Evolutionary conservation across 1,284 basidiomycete species (phyloP).

Genomic region (Cutaneotrichosporon daszewskae): DNA sequence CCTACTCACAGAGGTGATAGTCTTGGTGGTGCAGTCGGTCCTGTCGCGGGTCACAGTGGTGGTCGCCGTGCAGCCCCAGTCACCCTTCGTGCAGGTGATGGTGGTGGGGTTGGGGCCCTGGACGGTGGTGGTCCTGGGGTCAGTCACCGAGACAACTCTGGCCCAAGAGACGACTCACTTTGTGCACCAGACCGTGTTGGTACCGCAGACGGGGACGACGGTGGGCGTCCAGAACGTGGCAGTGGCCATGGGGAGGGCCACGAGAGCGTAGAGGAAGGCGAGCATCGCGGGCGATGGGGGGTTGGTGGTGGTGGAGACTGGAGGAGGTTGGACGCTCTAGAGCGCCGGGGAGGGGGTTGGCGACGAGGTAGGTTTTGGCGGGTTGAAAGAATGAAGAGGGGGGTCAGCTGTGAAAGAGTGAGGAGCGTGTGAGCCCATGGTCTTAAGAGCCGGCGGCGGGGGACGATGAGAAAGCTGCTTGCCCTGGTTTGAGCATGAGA

Average conservation of each 20-base stretch:
- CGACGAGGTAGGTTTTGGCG: no score
- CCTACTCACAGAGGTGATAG: neutral
- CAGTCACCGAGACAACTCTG: neutral
- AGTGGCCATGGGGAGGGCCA: neutral
- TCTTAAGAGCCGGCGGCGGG: no score
- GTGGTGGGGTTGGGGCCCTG: neutral
- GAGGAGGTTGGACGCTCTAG: no score
- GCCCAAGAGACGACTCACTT: neutral
- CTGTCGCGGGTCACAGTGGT: neutral
- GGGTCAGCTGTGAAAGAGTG: no score
- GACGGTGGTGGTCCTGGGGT: neutral
- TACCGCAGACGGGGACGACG: conserved; percentile 5
- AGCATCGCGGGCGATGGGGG: no score
- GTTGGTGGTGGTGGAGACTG: no score
- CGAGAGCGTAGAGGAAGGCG: neutral
- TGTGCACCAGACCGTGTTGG: neutral
- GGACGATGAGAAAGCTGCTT: no score
- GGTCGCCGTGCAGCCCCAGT: conserved; percentile 5
- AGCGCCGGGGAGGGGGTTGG: no score
- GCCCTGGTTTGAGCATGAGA: no score
- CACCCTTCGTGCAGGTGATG: neutral
- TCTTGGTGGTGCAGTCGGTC: conserved; percentile 1
- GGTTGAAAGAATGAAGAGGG: no score
- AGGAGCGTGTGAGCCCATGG: no score
- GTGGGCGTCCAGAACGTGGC: neutral